Conservation (phyloP, 2,329 filamentous ascomycete genomes). For the Coniochaeta sp. region DNA sequence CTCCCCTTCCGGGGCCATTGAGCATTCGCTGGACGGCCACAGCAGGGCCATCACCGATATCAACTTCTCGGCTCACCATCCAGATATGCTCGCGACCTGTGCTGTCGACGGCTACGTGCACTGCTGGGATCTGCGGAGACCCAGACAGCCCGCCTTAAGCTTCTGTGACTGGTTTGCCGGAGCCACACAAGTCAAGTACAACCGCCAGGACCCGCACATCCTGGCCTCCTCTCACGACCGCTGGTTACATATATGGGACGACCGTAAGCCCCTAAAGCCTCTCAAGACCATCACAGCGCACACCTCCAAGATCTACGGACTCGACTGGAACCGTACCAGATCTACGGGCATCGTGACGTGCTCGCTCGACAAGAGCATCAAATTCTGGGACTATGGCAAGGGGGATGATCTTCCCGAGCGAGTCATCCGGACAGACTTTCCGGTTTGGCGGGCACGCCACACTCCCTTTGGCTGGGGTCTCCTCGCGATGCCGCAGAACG, state of each 20-base stretch:
- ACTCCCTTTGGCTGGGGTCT: conserved; percentile 84
- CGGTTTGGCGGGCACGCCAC: conserved; percentile 85
- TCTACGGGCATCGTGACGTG: conserved; percentile 73
- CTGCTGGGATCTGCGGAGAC: conserved; percentile 79
- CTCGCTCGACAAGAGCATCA: conserved; percentile 85
- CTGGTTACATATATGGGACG: conserved; percentile 85
- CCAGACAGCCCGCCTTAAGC: conserved; percentile 65
- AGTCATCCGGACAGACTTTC: conserved; percentile 74
- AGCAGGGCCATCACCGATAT: conserved; percentile 90
- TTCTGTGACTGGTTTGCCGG: conserved; percentile 93
- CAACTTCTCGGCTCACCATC: conserved; percentile 90
- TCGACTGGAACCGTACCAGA: conserved; percentile 85
- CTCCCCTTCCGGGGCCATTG: conserved; percentile 62
- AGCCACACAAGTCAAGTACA: conserved; percentile 93
- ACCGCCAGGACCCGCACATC: conserved; percentile 77
- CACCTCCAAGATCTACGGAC: conserved; percentile 86
- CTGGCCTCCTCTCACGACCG: conserved; percentile 87
- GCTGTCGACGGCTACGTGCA: conserved; percentile 90
- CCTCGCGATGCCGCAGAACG: conserved; percentile 86
- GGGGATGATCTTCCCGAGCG: conserved; percentile 61
- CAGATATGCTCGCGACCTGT: conserved; percentile 82
- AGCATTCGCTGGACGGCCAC: conserved; percentile 78
- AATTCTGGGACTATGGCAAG: conserved; percentile 76
- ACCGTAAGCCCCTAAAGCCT: conserved; percentile 69
- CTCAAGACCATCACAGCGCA: conserved; percentile 82